Conservation (phyloP, 2,329 filamentous ascomycete genomes). For the Periglandula ipomoeae region DNA sequence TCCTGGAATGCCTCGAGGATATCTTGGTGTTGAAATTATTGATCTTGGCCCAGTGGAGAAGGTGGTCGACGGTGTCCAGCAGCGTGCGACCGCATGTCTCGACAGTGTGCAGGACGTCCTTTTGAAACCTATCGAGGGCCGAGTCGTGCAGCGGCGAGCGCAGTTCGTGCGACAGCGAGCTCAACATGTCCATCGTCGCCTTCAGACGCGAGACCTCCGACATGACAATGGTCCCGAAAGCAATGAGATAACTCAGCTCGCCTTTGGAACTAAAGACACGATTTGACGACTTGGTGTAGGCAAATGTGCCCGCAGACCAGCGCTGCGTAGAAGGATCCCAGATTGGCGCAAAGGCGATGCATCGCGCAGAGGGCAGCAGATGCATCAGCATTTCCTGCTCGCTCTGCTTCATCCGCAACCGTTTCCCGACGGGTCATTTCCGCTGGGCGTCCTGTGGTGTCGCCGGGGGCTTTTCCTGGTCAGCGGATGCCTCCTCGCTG, state of each 20-base stretch:
- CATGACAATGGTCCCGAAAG: conserved; percentile 46
- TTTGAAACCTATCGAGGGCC: conserved; percentile 34
- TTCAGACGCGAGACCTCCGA: conserved; percentile 42
- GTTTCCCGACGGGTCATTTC: neutral
- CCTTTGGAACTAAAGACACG: conserved; percentile 34
- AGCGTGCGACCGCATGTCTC: conserved; percentile 41
- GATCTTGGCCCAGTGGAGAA: conserved; percentile 47
- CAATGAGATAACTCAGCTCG: conserved; percentile 41
- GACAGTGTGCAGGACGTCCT: conserved; percentile 37
- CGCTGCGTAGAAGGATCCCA: conserved; percentile 37
- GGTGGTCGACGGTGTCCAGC: conserved; percentile 45
- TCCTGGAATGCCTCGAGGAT: neutral
- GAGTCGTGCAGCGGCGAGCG: conserved; percentile 51
- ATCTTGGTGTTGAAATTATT: conserved; percentile 24
- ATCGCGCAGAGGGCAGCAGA: conserved; percentile 34
- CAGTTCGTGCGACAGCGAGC: conserved; percentile 52
- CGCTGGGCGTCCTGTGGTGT: neutral
- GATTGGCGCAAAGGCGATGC: conserved; percentile 37
- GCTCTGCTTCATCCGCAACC: conserved; percentile 9
- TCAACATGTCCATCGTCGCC: conserved; percentile 39
- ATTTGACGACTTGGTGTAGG: conserved; percentile 35
- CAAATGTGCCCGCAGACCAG: conserved; percentile 40
- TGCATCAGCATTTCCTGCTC: conserved; percentile 20
- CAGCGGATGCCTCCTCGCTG: conserved; percentile 11
- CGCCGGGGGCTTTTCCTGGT: neutral